These are phyloP conservation scores for Lipomyces spencermartinsiae DNA, from an alignment of 805 yeast species.

Conservation along the genomic window DNA sequence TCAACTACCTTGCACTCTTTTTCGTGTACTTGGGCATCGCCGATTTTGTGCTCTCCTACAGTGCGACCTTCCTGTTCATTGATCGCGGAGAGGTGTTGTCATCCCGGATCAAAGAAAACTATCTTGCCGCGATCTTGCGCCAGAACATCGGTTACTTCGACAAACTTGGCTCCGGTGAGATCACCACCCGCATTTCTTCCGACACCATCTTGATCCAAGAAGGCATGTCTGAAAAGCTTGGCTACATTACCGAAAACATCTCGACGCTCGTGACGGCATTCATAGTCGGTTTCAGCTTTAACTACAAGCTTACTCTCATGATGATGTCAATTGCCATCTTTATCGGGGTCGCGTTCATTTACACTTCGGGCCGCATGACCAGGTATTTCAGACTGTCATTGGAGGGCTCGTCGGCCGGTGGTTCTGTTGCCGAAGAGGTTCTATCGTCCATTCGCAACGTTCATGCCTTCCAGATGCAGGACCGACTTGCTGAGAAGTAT, in stretches of 20 bases:
- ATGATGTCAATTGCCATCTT: constrained; percentile 37
- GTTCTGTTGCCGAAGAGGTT: constrained; percentile 45
- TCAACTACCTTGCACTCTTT: constrained; percentile 49
- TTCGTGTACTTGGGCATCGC: constrained; percentile 52
- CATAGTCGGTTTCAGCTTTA: constrained; percentile 37
- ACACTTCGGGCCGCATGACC: constrained; percentile 37
- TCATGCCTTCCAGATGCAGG: constrained; percentile 43
- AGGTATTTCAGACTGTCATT: constrained; percentile 32
- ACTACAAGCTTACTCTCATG: constrained; percentile 40
- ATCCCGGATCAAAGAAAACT: constrained; percentile 43
- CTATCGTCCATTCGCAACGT: constrained; percentile 43
- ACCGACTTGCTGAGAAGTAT: constrained; percentile 39
- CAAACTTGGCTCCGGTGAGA: constrained; percentile 43
- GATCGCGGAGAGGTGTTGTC: constrained; percentile 52
- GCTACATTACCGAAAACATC: constrained; percentile 38
- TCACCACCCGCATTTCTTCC: constrained; percentile 43
- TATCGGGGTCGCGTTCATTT: constrained; percentile 31
- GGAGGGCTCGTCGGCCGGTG: constrained; percentile 42
- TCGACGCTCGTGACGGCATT: constrained; percentile 41
- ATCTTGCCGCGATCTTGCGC: constrained; percentile 41
- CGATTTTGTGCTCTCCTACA: constrained; percentile 38
- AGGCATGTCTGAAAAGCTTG: constrained; percentile 43
- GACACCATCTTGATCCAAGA: constrained; percentile 44
- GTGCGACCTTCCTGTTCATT: constrained; percentile 48
- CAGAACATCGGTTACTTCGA: constrained; percentile 44